A percentile compares a stretch with the other conserved stretches of the same genome.
phyloP scores from a whole-genome alignment of 75 land plant species.

The Isoetes taiwanensis region DNA sequence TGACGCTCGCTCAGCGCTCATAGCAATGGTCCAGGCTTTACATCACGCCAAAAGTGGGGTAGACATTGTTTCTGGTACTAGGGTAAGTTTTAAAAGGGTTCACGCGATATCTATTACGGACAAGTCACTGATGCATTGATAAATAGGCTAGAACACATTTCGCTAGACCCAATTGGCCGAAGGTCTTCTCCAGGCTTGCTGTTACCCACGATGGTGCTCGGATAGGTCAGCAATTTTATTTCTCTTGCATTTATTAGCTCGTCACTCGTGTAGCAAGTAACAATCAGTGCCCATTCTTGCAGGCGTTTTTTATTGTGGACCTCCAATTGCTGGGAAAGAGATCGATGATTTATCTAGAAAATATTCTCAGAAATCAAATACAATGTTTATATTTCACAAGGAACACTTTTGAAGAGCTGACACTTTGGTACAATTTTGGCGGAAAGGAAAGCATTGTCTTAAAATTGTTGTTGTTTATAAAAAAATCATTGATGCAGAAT shows the following conservation, averaged over 20 bases:
- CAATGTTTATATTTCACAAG: conserved; percentile 53
- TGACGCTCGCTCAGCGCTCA: no score
- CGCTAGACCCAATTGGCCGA: conserved; percentile 15
- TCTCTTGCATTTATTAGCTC: neutral
- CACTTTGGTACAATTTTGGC: no score
- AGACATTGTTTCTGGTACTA: no score
- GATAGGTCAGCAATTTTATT: neutral
- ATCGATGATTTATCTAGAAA: conserved; percentile 24
- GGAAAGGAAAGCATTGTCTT: no score
- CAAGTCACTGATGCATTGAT: no score
- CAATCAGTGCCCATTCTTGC: neutral
- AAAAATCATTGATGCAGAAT: no score
- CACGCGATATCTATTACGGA: no score
- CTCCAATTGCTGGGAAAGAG: conserved; percentile 21
- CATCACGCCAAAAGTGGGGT: no score
- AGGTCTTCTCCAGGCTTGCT: conserved; percentile 10
- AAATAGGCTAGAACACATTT: conserved; percentile 14
- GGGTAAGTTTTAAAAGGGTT: no score
- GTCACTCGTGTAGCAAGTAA: neutral
- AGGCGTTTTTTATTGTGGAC: conserved; percentile 63
- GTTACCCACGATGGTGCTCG: conserved; percentile 7
- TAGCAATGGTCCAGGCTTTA: no score
- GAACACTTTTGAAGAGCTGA: no score
- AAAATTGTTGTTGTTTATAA: no score
- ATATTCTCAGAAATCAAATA: conserved; percentile 20